phyloP scores from a whole-genome alignment of 352 stramenopile genomes.

The Pythium brachiatum region DNA sequence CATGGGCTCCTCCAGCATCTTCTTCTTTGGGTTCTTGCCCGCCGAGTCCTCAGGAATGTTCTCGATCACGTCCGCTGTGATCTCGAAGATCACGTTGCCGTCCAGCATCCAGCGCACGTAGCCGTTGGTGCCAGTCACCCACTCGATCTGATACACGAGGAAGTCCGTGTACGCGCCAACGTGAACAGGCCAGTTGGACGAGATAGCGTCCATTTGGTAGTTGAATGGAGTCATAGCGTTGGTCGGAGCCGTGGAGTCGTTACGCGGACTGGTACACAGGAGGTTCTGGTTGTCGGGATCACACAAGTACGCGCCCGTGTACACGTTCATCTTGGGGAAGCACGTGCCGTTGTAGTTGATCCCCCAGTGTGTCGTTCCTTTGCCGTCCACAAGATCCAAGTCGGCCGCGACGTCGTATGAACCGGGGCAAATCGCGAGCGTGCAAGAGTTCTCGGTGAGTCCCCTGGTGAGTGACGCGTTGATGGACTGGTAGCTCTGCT shows the following conservation, averaged over 20 bases:
- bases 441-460: slow-evolving; percentile 43
- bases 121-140: slow-evolving; percentile 59
- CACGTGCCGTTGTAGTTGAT: slow-evolving; percentile 36
- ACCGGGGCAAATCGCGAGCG: slow-evolving; percentile 31
- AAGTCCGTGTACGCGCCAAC: slow-evolving; percentile 56
- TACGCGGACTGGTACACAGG: slow-evolving; percentile 42
- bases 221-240: slow-evolving; percentile 64
- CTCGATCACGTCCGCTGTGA: slow-evolving; percentile 47
- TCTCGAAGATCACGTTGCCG: slow-evolving; percentile 55
- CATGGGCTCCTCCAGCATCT: slow-evolving; percentile 89
- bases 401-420: slow-evolving; percentile 46
- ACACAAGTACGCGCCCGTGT: slow-evolving; percentile 33
- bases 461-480: slow-evolving; percentile 24
- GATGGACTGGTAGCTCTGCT: slow-evolving; percentile 34
- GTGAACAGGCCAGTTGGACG: slow-evolving; percentile 66
- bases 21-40: slow-evolving; percentile 53
- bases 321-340: slow-evolving; percentile 29
- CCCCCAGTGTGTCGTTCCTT: slow-evolving; percentile 19
- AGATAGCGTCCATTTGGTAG: slow-evolving; percentile 81
- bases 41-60: slow-evolving; percentile 46
- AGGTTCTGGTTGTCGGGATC: slow-evolving; percentile 35
- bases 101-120: slow-evolving; percentile 74
- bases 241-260: slow-evolving; percentile 29
- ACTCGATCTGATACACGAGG: slow-evolving; percentile 69
- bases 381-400: slow-evolving; percentile 32